Evolutionary conservation across 306 rosid species (phyloP).

Genomic region (Prunus dulcis): DNA sequence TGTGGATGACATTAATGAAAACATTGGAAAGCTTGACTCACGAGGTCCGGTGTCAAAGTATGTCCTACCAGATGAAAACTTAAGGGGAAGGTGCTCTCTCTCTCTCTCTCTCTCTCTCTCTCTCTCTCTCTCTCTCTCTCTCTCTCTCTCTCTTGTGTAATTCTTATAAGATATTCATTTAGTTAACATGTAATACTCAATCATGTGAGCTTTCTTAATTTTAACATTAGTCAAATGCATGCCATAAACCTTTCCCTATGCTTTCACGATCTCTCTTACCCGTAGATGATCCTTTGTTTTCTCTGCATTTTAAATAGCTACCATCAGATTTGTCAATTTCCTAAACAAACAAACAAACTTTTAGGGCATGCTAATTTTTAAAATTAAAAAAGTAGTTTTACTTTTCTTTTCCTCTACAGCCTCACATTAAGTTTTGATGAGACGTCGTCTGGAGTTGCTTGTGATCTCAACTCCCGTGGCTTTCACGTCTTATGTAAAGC

Average conservation of each 20-base stretch:
- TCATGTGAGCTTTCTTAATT: neutral
- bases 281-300: neutral
- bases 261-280: neutral
- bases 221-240: neutral
- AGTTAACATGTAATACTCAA: neutral
- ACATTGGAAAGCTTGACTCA: conserved; percentile 58
- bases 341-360: neutral
- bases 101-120: conserved; percentile 14
- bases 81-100: conserved; percentile 71
- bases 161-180: neutral
- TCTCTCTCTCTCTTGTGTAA: no score
- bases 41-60: conserved; percentile 93
- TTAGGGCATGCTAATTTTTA: neutral
- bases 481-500: conserved; percentile 82
- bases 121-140: conserved; percentile 20
- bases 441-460: conserved; percentile 78
- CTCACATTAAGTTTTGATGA: conserved; percentile 65
- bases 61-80: conserved; percentile 63
- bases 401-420: conserved; percentile 38
- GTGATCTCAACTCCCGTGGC: conserved; percentile 78
- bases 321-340: neutral
- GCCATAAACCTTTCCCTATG: neutral
- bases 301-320: neutral
- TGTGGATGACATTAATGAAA: conserved; percentile 68
- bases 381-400: neutral